Evolutionary conservation across 768 basidiomycete genomes (phyloP).

Genomic region (Galerina marginata): DNA sequence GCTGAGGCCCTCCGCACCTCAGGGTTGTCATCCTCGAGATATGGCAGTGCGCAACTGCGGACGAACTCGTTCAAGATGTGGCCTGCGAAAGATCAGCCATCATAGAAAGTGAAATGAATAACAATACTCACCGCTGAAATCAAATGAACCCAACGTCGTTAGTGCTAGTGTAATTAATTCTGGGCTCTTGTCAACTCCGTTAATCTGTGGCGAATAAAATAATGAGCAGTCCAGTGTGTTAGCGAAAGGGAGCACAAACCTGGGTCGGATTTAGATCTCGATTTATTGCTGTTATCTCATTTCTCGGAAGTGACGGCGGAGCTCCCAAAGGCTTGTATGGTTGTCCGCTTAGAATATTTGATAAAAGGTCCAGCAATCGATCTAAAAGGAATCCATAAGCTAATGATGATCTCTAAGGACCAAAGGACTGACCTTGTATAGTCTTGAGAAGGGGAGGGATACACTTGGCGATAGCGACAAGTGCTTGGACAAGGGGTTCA

Average conservation of each 20-base stretch:
- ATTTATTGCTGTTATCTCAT: constrained; percentile 52
- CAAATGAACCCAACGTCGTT: constrained; percentile 86
- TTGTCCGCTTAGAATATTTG: constrained; percentile 80
- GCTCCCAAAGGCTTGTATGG: constrained; percentile 89
- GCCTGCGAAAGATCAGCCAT: constrained; percentile 48
- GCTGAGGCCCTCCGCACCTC: constrained; percentile 92
- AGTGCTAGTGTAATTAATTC: constrained; percentile 84
- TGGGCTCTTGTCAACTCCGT: constrained; percentile 62
- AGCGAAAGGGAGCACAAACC: constrained; percentile 26
- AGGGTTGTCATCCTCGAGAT: constrained; percentile 89
- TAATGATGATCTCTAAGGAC: background rate
- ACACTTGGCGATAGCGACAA: constrained; percentile 81
- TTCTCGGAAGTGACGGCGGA: constrained; percentile 63
- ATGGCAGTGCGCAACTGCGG: constrained; percentile 87
- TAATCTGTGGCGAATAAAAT: constrained; percentile 34
- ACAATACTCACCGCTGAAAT: constrained; percentile 78
- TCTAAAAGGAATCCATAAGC: constrained; percentile 49
- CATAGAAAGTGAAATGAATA: background rate
- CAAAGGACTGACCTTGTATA: constrained; percentile 73
- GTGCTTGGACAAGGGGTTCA: constrained; percentile 83
- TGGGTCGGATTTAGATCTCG: constrained; percentile 60
- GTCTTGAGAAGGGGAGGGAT: constrained; percentile 91
- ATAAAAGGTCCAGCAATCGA: constrained; percentile 86
- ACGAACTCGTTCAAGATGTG: constrained; percentile 97
- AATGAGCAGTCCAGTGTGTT: background rate